A percentile compares a stretch with the other conserved stretches of the same genome.
These are phyloP conservation scores for Trichocomaceae sp. DNA, from an alignment of 2,329 filamentous ascomycete genomes.

Conservation along the genomic window DNA sequence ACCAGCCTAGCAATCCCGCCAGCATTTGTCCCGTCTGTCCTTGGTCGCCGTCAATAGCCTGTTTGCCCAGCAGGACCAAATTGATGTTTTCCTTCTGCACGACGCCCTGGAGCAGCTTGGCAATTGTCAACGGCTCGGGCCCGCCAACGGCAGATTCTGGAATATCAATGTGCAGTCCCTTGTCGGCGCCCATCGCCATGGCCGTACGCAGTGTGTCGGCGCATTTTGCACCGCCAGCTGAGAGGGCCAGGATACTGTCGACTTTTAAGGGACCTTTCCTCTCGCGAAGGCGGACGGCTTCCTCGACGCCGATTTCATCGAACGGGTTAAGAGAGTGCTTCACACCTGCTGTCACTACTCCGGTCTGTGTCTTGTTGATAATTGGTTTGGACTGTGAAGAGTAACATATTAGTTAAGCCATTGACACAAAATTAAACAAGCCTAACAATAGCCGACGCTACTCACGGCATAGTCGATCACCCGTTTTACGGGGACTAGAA, in stretches of 20 bases:
- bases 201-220: conserved; percentile 87
- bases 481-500: conserved; percentile 74
- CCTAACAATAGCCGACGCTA: conserved; percentile 12
- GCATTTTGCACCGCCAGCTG: conserved; percentile 79
- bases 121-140: conserved; percentile 83
- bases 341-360: conserved; percentile 83
- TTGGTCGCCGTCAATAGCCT: conserved; percentile 95
- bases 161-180: conserved; percentile 77
- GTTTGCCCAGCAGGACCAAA: conserved; percentile 89
- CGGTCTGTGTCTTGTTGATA: conserved; percentile 68
- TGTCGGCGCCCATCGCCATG: conserved; percentile 98
- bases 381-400: conserved; percentile 57
- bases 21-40: conserved; percentile 98
- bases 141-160: conserved; percentile 59
- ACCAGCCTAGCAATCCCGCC: conserved; percentile 82
- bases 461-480: conserved; percentile 80
- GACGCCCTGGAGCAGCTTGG: conserved; percentile 76
- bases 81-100: conserved; percentile 82
- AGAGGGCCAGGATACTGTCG: conserved; percentile 85
- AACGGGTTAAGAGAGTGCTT: conserved; percentile 99
- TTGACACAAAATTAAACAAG: too few species aligned
- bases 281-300: conserved; percentile 90
- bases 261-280: conserved; percentile 71
- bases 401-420: not conserved
- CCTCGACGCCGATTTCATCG: conserved; percentile 96